Base-by-base conservation (phyloP, 768 basidiomycete species). In the Termitomyces bulborhizus region DNA sequence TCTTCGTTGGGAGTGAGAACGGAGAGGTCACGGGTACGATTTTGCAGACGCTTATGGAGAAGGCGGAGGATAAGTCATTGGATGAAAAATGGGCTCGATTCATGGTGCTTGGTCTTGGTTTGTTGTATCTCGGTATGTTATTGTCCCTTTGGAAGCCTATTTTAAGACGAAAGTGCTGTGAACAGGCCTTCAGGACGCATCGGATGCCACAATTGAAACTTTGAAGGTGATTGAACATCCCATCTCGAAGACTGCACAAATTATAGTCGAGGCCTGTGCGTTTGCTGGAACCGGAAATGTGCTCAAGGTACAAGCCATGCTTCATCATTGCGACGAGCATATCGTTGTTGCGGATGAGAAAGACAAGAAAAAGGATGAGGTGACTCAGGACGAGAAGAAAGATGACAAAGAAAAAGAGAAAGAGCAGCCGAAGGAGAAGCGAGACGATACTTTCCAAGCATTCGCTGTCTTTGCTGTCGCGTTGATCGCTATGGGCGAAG, bases 211-310 rank as follows among this genome's bases (percentile, higher is more conserved):
- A 7, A 81, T 97, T 50, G 93, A 93, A 68, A 92, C 93, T 0
- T 76, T 98, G 48, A 93, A 95, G 66, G 93, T 90, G 6, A 94
- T 98, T 52, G 87, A 93, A 42, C 93, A 98, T 66, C 90, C 93
- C 0, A 83, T 97, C 57, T 88, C 94, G 16, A 90, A 89, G 64
- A 90, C 91, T 34, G 91, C 93, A 4, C 89, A 91, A 57, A 87
- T 98, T 57, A 76, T 99, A 46, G 93, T 98, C 12, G 92, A 97
- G 62, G 88, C 90, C 34, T 97, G 94, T 65, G 86, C 95, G 1
- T 98, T 88, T 67, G 95, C 94, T 3, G 97, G 94, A 18, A 94
- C 93, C 0, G 93, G 95, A 36, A 95, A 97, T 65, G 97, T 98
- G 1, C 74, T 99, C 44, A 91, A 92, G 69, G 80, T 99, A 16